phyloP scores from a whole-genome alignment of 2,329 filamentous ascomycete genomes.

The Davidsoniella neocaledoniae region DNA sequence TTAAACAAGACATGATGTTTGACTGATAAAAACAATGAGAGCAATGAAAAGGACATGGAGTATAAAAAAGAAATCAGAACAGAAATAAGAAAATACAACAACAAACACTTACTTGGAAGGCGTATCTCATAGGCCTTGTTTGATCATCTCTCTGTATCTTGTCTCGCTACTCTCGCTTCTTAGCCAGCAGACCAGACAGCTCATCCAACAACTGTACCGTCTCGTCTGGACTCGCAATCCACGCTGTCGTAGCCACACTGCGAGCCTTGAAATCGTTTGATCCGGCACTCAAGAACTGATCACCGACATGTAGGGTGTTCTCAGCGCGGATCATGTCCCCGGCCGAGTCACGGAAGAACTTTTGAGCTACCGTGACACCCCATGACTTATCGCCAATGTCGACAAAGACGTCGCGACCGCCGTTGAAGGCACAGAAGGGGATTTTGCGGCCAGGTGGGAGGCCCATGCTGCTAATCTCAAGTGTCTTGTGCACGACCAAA shows the following conservation, averaged over 20 bases:
- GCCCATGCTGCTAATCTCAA: constrained; percentile 57
- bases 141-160: not conserved
- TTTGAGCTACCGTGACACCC: constrained; percentile 84
- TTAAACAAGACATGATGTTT: not conserved
- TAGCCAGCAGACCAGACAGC: constrained; percentile 42
- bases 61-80: not conserved
- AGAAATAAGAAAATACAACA: too few relatives aligned
- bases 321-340: constrained; percentile 49
- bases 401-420: constrained; percentile 92
- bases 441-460: constrained; percentile 26
- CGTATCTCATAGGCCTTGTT: not conserved
- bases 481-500: constrained; percentile 77
- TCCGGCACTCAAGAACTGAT: constrained; percentile 89
- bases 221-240: constrained; percentile 86
- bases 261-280: constrained; percentile 96
- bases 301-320: constrained; percentile 83
- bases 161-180: constrained; percentile 21
- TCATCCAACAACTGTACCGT: constrained; percentile 84
- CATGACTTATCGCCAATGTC: constrained; percentile 97
- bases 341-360: constrained; percentile 47
- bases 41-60: not conserved
- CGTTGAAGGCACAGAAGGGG: constrained; percentile 96
- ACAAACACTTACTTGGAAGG: too few relatives aligned
- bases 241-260: constrained; percentile 82
- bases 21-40: not conserved